Evolutionary conservation across 192 early-diverging fungal genomes (phyloP), one percentile per base, ranked within the genome.

Genomic region (Lobosporangium transversale): DNA sequence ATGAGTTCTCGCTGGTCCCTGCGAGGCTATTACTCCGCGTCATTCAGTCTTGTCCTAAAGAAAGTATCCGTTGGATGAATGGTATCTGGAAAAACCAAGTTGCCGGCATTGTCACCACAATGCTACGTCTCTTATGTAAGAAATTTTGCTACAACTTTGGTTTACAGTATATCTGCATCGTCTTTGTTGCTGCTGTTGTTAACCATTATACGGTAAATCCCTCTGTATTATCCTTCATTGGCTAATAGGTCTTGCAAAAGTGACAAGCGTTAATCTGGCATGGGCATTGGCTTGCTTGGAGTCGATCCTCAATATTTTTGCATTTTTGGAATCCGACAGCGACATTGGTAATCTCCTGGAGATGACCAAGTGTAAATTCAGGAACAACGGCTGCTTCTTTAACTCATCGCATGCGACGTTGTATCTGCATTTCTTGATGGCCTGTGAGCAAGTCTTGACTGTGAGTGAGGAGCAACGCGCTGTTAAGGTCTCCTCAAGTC

Each of bases 121-220:
- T 70, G 32, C 45, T 82, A 24, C 70, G 67, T 44, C 65, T 62
- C 14, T 27, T 82, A 32, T 62, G 81, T 82, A 79, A 32, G n/a
- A n/a, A n/a, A n/a, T n/a, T n/a, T n/a, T n/a, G n/a, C n/a, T n/a
- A n/a, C n/a, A n/a, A n/a, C n/a, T n/a, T n/a, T n/a, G n/a, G n/a
- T n/a, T n/a, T n/a, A n/a, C n/a, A n/a, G 65, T 57, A 35, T 43
- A 62, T 10, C 11, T 26, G 47, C 26, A 31, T 53, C 20, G 8
- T 30, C 23, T 23, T 33, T 15, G 36, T 42, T 48, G 15, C 21
- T 51, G n/a, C n/a, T 45, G 27, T 62, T 47, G 11, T 14, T 44
- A 36, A 36, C 26, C 35, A 26, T 44, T 20, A 31, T 2, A 29
- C 18, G 31, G 4, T 54, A 17, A 15, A 37, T 40, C 27, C 48